Base-by-base conservation (phyloP, 441 rosid genomes). In the Brassica balearica region DNA sequence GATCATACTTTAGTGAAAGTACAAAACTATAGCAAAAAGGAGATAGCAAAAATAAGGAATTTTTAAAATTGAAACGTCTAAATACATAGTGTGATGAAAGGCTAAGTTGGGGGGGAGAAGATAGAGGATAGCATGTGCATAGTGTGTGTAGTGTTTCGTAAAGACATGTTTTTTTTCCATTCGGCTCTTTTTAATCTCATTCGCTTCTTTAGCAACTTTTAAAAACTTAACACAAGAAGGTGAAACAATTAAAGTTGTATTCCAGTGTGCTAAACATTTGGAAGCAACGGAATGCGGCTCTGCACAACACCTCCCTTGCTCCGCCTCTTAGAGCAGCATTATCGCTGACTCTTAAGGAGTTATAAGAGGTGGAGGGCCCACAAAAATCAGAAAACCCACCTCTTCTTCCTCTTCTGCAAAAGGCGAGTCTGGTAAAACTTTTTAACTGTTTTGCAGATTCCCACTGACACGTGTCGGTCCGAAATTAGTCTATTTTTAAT, bases 111-210 rank as follows among this genome's bases (percentile, higher is more conserved):
- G 75, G 72, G 72, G 72, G 51, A 71, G 76, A 77, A 25, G 60
- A 65, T 58, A 66, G 82, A 34, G 9, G 41, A 34, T 14, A 15
- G 68, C 82, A 79, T 69, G 82, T 79, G 75, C 82, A 56, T 79
- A 75, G 19, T 62, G 74, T 51, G 71, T 79, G 78, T 68, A 36
- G 66, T 79, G 71, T 79, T 68, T 68, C 43, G 36, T 68, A 68
- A 79, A 73, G 78, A 27, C 11, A 14, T 55, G 41, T 55, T 64
- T 51, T 69, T 79, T 77, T 60, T 73, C 36, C 34, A 15, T 22
- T 78, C 73, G 59, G n/a, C 46, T 67, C 77, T 72, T 67, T 77
- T 65, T 12, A 78, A 66, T 60, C 58, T 59, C 27, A 72, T 59
- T 59, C 68, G 64, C 32, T 5, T 51, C 74, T 68, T 73, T 78